phyloP scores from a whole-genome alignment of 805 yeast species.

The Schizosaccharomyces osmophilus region DNA sequence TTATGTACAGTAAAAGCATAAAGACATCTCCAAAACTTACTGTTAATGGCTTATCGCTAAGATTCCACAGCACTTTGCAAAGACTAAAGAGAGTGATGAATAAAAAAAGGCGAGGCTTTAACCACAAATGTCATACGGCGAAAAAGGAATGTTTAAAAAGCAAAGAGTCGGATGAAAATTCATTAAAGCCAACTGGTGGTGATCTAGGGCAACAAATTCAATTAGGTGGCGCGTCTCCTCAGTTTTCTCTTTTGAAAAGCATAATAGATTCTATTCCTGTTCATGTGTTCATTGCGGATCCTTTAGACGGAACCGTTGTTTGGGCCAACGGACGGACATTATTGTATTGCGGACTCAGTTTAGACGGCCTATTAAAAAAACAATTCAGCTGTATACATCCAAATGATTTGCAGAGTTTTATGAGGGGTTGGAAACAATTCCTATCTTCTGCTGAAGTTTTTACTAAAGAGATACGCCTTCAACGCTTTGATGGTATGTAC shows the following conservation, averaged over 20 bases:
- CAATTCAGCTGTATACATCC: slow-evolving; percentile 10
- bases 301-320: slow-evolving; percentile 11
- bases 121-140: too few species aligned
- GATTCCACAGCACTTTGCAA: too few species aligned
- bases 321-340: slow-evolving; percentile 15
- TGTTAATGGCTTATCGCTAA: too few species aligned
- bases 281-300: slow-evolving; percentile 14
- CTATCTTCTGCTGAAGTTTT: slow-evolving; percentile 12
- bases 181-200: too few species aligned
- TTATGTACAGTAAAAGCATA: too few species aligned
- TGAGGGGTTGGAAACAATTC: slow-evolving; percentile 11
- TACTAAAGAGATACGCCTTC: slow-evolving; percentile 11
- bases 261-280: slow-evolving; percentile 15
- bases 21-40: too few species aligned
- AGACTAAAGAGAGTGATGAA: too few species aligned
- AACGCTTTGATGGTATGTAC: slow-evolving; percentile 14
- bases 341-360: slow-evolving; percentile 12
- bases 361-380: slow-evolving; percentile 7
- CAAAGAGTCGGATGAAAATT: too few species aligned
- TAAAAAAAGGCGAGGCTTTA: too few species aligned
- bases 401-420: slow-evolving; percentile 11
- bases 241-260: slow-evolving; percentile 10
- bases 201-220: too few species aligned
- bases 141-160: too few species aligned
- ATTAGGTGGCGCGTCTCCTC: slow-evolving; percentile 5